These are phyloP conservation scores for Pleurotus tuber-regium DNA, from an alignment of 768 basidiomycete genomes.

Conservation along the genomic window DNA sequence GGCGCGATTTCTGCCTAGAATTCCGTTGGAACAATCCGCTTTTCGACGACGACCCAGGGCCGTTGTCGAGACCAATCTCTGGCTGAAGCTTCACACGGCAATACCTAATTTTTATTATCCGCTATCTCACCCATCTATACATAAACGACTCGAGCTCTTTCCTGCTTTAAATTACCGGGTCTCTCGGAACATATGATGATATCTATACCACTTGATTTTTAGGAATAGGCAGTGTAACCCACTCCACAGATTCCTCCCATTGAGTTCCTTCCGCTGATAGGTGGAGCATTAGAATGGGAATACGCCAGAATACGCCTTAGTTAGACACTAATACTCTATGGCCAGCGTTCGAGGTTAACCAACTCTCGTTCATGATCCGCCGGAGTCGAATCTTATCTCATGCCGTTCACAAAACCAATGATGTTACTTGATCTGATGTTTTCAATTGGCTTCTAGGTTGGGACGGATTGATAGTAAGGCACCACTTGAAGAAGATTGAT, in stretches of 20 bases:
- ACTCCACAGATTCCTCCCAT: background rate
- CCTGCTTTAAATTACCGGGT: slow-evolving; percentile 3
- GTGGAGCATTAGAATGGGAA: too few relatives aligned
- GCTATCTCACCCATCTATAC: background rate
- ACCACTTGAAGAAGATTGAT: slow-evolving; percentile 5
- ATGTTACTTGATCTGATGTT: background rate
- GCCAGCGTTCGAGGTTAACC: background rate
- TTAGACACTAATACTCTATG: background rate
- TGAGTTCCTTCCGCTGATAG: background rate
- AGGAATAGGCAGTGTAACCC: background rate
- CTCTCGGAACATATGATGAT: background rate
- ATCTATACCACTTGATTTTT: background rate
- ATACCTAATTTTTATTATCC: slow-evolving; percentile 7
- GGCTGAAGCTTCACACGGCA: background rate
- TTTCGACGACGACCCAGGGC: slow-evolving; percentile 2
- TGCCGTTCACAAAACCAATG: background rate
- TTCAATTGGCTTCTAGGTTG: background rate
- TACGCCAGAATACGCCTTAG: too few relatives aligned
- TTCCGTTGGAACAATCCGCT: background rate
- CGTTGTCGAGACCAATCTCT: background rate
- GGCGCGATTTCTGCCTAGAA: too few relatives aligned
- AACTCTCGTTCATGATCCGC: slow-evolving; percentile 1
- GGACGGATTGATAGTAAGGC: background rate
- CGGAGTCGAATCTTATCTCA: slow-evolving; percentile 8
- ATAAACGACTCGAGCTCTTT: background rate